Conservation (phyloP, 306 rosid species). For the Delonix regia region DNA sequence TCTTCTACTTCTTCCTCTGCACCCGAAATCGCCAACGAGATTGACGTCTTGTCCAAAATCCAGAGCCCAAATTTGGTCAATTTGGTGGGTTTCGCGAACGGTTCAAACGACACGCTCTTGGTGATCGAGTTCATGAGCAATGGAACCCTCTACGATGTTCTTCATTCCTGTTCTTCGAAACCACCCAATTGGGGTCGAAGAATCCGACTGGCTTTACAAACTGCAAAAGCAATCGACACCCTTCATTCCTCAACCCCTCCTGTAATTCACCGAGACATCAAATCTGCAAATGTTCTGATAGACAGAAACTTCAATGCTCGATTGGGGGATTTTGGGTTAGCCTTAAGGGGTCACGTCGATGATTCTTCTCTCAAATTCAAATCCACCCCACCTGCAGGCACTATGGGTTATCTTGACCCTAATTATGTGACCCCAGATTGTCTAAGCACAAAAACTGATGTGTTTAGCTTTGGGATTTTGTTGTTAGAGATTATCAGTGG, state of each 20-base stretch:
- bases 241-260: constrained; percentile 83
- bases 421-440: constrained; percentile 89
- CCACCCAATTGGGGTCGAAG: constrained; percentile 78
- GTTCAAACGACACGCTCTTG: constrained; percentile 68
- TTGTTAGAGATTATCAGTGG: constrained; percentile 91
- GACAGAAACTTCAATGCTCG: constrained; percentile 76
- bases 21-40: constrained; percentile 79
- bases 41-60: constrained; percentile 85
- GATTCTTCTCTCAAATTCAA: constrained; percentile 64
- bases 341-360: constrained; percentile 58
- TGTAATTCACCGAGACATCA: constrained; percentile 86
- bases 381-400: constrained; percentile 95
- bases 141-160: constrained; percentile 86
- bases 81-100: constrained; percentile 73
- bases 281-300: constrained; percentile 85
- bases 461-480: constrained; percentile 94
- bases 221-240: constrained; percentile 80
- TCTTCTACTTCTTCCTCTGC: too few species aligned
- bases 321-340: constrained; percentile 89
- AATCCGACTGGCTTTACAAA: constrained; percentile 81
- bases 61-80: constrained; percentile 82
- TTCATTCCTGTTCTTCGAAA: constrained; percentile 56
- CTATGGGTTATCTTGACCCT: constrained; percentile 93
- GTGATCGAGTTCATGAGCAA: constrained; percentile 95
- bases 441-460: constrained; percentile 88